A percentile compares a stretch with the other conserved stretches of the same genome.
phyloP scores from a whole-genome alignment of 208 protist species.

The Leishmania aethiopica region DNA sequence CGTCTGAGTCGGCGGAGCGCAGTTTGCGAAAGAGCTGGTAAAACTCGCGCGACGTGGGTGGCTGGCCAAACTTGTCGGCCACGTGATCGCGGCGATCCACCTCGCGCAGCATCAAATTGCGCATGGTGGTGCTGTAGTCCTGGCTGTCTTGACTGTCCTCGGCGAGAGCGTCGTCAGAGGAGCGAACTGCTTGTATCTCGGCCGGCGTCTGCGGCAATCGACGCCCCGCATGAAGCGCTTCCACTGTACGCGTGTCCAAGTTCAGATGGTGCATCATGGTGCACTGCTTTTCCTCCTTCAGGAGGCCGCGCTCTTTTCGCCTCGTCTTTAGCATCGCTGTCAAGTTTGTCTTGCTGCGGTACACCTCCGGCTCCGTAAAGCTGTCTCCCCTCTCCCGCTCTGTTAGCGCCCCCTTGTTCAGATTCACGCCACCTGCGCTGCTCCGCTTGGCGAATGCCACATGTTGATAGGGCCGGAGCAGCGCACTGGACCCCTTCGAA shows the following conservation, averaged over 20 bases:
- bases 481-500: conserved; percentile 6
- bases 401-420: conserved; percentile 62
- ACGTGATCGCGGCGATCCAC: conserved; percentile 72
- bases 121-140: conserved; percentile 46
- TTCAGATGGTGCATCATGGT: conserved; percentile 35
- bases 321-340: conserved; percentile 59
- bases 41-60: conserved; percentile 77
- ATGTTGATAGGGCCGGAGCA: conserved; percentile 33
- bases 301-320: conserved; percentile 45
- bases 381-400: conserved; percentile 61
- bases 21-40: conserved; percentile 60
- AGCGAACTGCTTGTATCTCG: conserved; percentile 37
- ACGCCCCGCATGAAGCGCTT: conserved; percentile 39
- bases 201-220: conserved; percentile 31
- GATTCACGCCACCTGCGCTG: conserved; percentile 45
- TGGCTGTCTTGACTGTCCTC: neutral
- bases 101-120: conserved; percentile 62
- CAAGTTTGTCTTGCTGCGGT: conserved; percentile 64
- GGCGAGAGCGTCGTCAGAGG: conserved; percentile 40
- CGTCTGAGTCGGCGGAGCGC: conserved; percentile 57
- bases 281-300: conserved; percentile 43
- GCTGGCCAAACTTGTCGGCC: conserved; percentile 74
- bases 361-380: conserved; percentile 76
- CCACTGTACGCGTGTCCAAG: conserved; percentile 39
- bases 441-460: conserved; percentile 40